Conservation (phyloP, 1,284 basidiomycete species). For the Heterobasidion parviporum region DNA sequence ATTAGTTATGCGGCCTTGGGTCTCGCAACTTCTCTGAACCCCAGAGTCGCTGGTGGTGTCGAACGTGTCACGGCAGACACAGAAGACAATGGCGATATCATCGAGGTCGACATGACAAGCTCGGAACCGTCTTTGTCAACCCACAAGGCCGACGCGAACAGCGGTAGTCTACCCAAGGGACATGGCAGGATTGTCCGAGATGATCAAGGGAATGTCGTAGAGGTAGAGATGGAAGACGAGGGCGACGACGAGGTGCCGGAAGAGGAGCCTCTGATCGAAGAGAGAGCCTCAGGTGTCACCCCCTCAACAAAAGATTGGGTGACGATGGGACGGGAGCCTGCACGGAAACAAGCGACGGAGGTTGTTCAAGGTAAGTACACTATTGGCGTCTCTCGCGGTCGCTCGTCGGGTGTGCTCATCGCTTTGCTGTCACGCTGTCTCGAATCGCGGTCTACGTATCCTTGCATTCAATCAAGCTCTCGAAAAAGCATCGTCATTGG, state of each 20-base stretch:
- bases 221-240: conserved; percentile 65
- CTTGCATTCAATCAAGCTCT: conserved; percentile 22
- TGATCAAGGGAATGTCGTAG: conserved; percentile 70
- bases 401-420: conserved; percentile 2
- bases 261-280: conserved; percentile 18
- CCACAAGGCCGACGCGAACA: not conserved
- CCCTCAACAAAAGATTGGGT: conserved; percentile 26
- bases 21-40: conserved; percentile 59
- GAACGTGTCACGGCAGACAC: conserved; percentile 23
- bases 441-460: not conserved
- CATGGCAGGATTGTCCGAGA: conserved; percentile 86
- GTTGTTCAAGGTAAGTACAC: conserved; percentile 25
- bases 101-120: conserved; percentile 5
- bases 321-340: conserved; percentile 17
- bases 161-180: conserved; percentile 47
- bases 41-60: conserved; percentile 52
- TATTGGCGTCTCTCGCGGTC: too few relatives aligned
- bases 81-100: conserved; percentile 6
- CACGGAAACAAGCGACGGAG: conserved; percentile 14
- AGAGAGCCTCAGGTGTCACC: conserved; percentile 15
- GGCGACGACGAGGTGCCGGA: conserved; percentile 21
- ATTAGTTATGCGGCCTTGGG: conserved; percentile 75
- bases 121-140: not conserved
- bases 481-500: conserved; percentile 34
- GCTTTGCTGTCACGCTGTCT: conserved; percentile 2